phyloP scores from a whole-genome alignment of 2,329 filamentous ascomycete species.

The Colletotrichum coccodes region DNA sequence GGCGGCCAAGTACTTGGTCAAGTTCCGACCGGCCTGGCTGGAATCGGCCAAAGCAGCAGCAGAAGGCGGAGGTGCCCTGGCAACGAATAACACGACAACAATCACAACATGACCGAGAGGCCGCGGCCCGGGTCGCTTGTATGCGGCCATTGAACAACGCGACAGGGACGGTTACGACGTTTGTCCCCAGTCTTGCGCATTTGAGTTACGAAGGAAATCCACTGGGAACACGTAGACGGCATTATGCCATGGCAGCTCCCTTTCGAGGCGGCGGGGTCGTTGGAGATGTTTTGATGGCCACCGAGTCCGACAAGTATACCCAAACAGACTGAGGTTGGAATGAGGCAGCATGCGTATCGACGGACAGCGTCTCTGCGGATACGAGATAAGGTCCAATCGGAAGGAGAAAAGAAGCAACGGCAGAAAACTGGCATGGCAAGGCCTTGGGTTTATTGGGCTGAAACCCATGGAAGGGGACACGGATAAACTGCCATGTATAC shows the following conservation, averaged over 20 bases:
- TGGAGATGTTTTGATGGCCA: neutral
- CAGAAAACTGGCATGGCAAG: slow-evolving; percentile 7
- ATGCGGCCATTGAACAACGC: neutral
- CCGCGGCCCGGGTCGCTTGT: neutral
- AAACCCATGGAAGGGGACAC: neutral
- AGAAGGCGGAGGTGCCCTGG: slow-evolving; percentile 32
- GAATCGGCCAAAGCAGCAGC: slow-evolving; percentile 43
- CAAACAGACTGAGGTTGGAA: neutral
- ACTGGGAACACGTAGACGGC: neutral
- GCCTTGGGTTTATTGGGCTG: slow-evolving; percentile 10
- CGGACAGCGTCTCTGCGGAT: neutral
- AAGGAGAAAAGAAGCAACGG: neutral
- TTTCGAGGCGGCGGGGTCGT: neutral
- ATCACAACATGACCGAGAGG: slow-evolving; percentile 42
- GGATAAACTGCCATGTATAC: slow-evolving; percentile 14
- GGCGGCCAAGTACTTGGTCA: slow-evolving; percentile 70
- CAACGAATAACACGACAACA: slow-evolving; percentile 38
- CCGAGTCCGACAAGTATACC: neutral
- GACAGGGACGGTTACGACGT: neutral
- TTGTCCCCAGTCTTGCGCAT: neutral
- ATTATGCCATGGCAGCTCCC: neutral
- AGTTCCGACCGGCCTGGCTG: slow-evolving; percentile 67
- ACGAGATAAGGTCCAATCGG: neutral
- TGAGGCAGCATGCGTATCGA: neutral
- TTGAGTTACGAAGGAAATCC: neutral